Conservation (phyloP, 345 rosid genomes). For the Gossypium anomalum region DNA sequence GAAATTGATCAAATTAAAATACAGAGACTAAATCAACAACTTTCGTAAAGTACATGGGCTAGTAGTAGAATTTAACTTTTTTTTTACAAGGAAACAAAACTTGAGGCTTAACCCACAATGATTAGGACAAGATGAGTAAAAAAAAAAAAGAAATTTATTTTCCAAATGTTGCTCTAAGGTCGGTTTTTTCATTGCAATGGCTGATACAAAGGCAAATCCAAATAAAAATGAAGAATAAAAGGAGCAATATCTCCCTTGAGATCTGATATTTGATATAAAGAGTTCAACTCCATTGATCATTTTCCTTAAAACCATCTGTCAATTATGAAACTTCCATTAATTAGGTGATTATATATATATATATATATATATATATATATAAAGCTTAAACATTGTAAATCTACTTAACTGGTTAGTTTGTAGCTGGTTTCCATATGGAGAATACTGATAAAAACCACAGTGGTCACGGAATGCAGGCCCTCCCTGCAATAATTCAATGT, state of each 20-base stretch:
- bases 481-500: constrained; percentile 33
- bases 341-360: not conserved
- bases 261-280: too few relatives aligned
- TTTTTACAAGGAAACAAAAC: not conserved
- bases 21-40: too few relatives aligned
- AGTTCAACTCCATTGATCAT: too few relatives aligned
- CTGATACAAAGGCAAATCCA: too few relatives aligned
- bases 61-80: too few relatives aligned
- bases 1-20: too few relatives aligned
- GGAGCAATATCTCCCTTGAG: too few relatives aligned
- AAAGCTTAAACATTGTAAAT: not conserved
- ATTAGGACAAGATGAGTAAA: not conserved
- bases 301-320: constrained; percentile 42
- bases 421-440: constrained; percentile 40
- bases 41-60: too few relatives aligned
- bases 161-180: too few relatives aligned
- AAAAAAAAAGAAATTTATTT: not conserved
- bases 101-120: not conserved
- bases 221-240: too few relatives aligned
- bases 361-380: too few relatives aligned
- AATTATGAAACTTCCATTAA: constrained; percentile 5
- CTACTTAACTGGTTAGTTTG: constrained; percentile 49
- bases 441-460: constrained; percentile 33
- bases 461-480: constrained; percentile 43
- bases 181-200: too few relatives aligned